Conservation (phyloP, 2,329 filamentous ascomycete genomes). For the Alternaria postmessia region DNA sequence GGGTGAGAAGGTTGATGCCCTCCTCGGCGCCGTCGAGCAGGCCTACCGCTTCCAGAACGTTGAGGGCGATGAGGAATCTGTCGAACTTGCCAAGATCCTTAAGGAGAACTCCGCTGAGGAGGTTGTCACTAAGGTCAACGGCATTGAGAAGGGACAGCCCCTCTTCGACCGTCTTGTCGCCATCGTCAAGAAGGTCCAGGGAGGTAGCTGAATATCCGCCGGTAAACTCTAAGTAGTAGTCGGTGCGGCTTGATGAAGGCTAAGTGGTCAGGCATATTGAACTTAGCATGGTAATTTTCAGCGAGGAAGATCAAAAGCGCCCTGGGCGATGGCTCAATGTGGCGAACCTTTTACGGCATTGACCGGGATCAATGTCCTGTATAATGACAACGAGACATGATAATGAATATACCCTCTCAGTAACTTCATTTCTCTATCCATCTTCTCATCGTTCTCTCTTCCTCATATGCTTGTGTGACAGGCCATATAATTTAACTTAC, state of each 20-base stretch:
- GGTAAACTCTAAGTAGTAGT: constrained; percentile 22
- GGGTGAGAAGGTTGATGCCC: constrained; percentile 73
- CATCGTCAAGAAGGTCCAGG: constrained; percentile 83
- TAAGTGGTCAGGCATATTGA: constrained; percentile 5
- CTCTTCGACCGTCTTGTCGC: constrained; percentile 78
- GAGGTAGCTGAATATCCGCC: constrained; percentile 27
- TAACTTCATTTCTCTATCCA: background rate
- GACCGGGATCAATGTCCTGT: constrained; percentile 15
- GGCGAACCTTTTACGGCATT: constrained; percentile 15
- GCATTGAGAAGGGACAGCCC: constrained; percentile 77
- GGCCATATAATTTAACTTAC: no score
- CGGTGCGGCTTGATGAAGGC: background rate
- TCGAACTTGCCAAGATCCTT: constrained; percentile 85
- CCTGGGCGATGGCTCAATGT: constrained; percentile 13
- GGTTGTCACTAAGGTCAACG: constrained; percentile 82
- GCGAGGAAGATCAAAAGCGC: constrained; percentile 15
- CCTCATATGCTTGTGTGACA: background rate
- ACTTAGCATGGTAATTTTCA: constrained; percentile 10
- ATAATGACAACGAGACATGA: constrained; percentile 30
- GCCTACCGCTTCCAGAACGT: constrained; percentile 95
- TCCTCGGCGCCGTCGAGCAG: constrained; percentile 88
- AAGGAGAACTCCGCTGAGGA: constrained; percentile 74
- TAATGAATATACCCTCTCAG: constrained; percentile 21
- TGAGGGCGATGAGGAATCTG: constrained; percentile 87
- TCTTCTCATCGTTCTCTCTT: background rate